Base-by-base conservation (phyloP, 257 asterid species). In the Nicotiana noctiflora region DNA sequence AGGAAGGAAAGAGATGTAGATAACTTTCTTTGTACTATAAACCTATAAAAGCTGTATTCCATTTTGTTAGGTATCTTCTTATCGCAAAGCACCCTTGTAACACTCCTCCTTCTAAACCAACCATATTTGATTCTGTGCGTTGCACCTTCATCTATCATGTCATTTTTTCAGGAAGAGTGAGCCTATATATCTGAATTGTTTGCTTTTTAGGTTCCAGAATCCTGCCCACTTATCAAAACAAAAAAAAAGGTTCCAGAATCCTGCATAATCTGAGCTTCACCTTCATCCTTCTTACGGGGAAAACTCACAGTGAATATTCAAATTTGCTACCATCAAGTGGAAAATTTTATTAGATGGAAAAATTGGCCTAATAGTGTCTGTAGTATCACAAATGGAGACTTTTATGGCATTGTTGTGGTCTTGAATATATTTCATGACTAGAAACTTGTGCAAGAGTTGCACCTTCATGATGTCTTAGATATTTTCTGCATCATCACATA, bases 401-500 rank as follows among this genome's bases (percentile, higher is more conserved):
- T 72, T 6, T 21, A 72, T 72, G 14, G 14, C 59, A 68, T 68
- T 40, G 32, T 68, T 11, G n/a, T n/a, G 53, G 6, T n/a, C 31
- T 68, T 70, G 77, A 27, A 70, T 46, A 46, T 6, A 19, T 19
- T 46, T 6, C 37, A 70, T 70, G 12, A 46, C 77, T 21, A 70
- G 37, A 44, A 70, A 12, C 77, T 21, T 21, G 21, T 46, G 60
- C 55, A 72, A 72, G 77, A 46, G 14, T 72, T 23, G 13, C 60
- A 21, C 21, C 23, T 70, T 23, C 7, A 6, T 14, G 6, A 13
- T 46, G 77, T 72, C 60, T 72, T 72, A 46, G 14, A 46, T 18
- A 72, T 14, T 46, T 46, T 72, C 37, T 46, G 37, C 37, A 72
- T 46, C 49, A 46, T 46, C 37, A 13, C 23, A 44, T 81, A 96